Base-by-base conservation (phyloP, 2,329 filamentous ascomycete genomes). In the Emydomyces testavorans region DNA sequence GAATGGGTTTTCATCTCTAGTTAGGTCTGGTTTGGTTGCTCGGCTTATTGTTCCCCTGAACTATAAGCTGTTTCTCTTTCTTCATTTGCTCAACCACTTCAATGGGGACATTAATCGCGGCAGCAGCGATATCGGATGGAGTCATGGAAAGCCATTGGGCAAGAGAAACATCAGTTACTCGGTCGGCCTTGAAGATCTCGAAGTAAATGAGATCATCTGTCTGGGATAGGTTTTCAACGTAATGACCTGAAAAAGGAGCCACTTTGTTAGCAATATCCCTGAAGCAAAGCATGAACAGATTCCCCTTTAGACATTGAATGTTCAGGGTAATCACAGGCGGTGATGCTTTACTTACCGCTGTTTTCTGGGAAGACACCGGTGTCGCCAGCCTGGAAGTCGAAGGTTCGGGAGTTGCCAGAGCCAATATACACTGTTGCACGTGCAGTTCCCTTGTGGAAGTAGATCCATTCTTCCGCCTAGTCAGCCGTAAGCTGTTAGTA, bases 141-240 rank as follows among this genome's bases (percentile, higher is more conserved):
- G 80, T 83, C 43, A 83, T 65, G 1, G 80, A 80, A 32, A 85
- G 67, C 81, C 80, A 85, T 60, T 85, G 80, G 0, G 76, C 78
- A 36, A 84, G 61, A 0, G 76, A 73, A 52, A 85, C 80, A 57
- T 85, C 81, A 0, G 75, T 77, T 1, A 84, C 78, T 1, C 75
- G 72, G 52, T 83, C 78, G 35, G 74, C 76, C 65, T 81, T 82
- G 69, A 82, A 84, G 15, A 84, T 74, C 60, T 84, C 81, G 24
- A 84, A 75, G 75, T 77, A 83, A 3, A 80, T 70, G 2, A 85
- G 67, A 42, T 80, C 77, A 51, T 83, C 77, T 0, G 72, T 76
- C 1, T 77, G 67, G 0, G 77, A 80, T 0, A 74, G 79, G 59
- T 84, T 85, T 55, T 83, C 79, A 49, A 85, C 79, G 56, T 83